These are phyloP conservation scores for Ceratocystis albifundus DNA, from an alignment of 2,329 filamentous ascomycete species.

Conservation along the genomic window DNA sequence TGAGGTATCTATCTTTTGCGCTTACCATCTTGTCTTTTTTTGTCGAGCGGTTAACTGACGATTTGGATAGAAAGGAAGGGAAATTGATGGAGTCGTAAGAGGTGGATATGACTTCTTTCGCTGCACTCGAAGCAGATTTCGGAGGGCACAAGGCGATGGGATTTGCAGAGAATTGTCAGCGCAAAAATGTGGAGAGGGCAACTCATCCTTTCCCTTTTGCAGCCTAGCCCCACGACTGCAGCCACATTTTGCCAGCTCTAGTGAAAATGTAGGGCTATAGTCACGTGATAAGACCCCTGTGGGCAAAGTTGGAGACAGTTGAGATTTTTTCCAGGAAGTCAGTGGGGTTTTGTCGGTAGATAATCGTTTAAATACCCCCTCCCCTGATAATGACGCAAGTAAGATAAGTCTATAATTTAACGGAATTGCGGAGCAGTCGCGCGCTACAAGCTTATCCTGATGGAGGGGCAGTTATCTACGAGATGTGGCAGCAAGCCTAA, in stretches of 20 bases:
- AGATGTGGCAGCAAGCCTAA: constrained; percentile 4
- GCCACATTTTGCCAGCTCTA: constrained; percentile 14
- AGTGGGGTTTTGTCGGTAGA: not conserved
- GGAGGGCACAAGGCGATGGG: constrained; percentile 22
- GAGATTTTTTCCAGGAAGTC: not conserved
- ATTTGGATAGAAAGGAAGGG: constrained; percentile 22
- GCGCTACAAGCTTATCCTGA: not conserved
- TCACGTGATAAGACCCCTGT: constrained; percentile 13
- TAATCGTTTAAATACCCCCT: not conserved
- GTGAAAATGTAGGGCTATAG: constrained; percentile 19
- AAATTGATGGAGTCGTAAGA: constrained; percentile 23
- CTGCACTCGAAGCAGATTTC: constrained; percentile 21
- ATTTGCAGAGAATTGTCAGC: constrained; percentile 18
- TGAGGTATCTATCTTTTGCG: constrained; percentile 26
- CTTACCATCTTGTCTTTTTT: constrained; percentile 57
- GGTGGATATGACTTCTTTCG: constrained; percentile 23
- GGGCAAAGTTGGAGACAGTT: not conserved
- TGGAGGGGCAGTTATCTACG: constrained; percentile 8
- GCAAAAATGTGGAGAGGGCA: constrained; percentile 20
- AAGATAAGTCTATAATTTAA: not conserved
- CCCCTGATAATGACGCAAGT: constrained; percentile 1
- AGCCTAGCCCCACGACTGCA: constrained; percentile 11
- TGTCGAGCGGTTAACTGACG: constrained; percentile 24
- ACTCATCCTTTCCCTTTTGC: constrained; percentile 14
- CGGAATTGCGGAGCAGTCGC: not conserved